These are phyloP conservation scores for Isatis lusitanica DNA, from an alignment of 441 rosid genomes.

Conservation along the genomic window DNA sequence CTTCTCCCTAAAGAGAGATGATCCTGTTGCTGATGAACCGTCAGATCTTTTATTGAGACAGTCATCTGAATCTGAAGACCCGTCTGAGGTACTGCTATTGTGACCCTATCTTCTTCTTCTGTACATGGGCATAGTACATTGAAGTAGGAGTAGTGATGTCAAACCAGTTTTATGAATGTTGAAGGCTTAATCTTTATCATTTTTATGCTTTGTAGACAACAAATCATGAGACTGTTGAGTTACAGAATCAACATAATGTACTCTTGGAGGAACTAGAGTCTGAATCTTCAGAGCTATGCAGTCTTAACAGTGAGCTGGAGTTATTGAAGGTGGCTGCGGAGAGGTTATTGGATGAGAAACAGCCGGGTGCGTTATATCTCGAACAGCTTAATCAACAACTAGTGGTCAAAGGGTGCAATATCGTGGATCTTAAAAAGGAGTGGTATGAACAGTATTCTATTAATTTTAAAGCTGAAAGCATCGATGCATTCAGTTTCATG, in stretches of 20 bases:
- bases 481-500: slow-evolving; percentile 6
- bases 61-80: slow-evolving; percentile 34
- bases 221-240: slow-evolving; percentile 32
- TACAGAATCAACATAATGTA: slow-evolving; percentile 37
- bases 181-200: slow-evolving; percentile 4
- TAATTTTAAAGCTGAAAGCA: neutral
- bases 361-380: slow-evolving; percentile 49
- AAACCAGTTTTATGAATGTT: neutral
- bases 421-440: slow-evolving; percentile 47
- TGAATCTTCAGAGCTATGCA: slow-evolving; percentile 43
- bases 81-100: slow-evolving; percentile 39
- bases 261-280: slow-evolving; percentile 39
- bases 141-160: neutral
- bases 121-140: neutral
- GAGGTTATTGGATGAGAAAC: slow-evolving; percentile 53
- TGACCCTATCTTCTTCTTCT: slow-evolving; percentile 10
- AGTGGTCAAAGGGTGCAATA: slow-evolving; percentile 41
- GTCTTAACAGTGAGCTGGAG: slow-evolving; percentile 59
- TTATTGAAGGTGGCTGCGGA: slow-evolving; percentile 54
- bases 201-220: slow-evolving; percentile 39
- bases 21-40: slow-evolving; percentile 16
- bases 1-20: slow-evolving; percentile 29
- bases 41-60: slow-evolving; percentile 14
- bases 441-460: slow-evolving; percentile 46
- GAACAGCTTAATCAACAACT: slow-evolving; percentile 52